These are phyloP conservation scores for Agastache rugosa DNA, from an alignment of 257 asterid genomes.

Conservation along the genomic window DNA sequence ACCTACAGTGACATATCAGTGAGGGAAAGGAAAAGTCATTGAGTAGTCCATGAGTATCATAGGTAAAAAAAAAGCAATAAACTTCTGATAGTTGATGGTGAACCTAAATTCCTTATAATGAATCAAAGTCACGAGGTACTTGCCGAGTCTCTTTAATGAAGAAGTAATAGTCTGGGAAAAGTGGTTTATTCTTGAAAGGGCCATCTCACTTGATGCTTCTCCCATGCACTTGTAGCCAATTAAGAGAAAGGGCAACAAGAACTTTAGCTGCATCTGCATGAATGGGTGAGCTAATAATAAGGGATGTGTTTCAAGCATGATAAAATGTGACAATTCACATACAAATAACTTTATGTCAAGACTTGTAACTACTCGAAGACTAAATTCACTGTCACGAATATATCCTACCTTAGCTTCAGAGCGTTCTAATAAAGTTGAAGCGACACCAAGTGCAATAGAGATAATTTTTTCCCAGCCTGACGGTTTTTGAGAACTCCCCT, in stretches of 20 bases:
- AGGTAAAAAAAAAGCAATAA: background rate
- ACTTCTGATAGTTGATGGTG: background rate
- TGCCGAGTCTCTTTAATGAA: constrained; percentile 59
- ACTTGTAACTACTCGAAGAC: constrained; percentile 2
- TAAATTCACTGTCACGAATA: constrained; percentile 23
- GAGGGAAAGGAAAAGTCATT: background rate
- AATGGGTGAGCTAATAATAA: constrained; percentile 24
- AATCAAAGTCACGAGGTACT: constrained; percentile 42
- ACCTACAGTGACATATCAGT: constrained; percentile 6
- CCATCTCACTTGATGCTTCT: constrained; percentile 68
- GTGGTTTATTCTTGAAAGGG: constrained; percentile 62
- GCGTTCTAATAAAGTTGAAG: constrained; percentile 65
- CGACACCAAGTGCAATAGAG: constrained; percentile 53
- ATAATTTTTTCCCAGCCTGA: constrained; percentile 58
- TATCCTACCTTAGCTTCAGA: constrained; percentile 62
- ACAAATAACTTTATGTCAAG: background rate
- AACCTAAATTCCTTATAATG: background rate
- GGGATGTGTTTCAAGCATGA: constrained; percentile 27
- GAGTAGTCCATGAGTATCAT: background rate
- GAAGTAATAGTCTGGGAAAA: constrained; percentile 68
- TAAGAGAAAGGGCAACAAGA: constrained; percentile 66
- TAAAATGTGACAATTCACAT: constrained; percentile 11
- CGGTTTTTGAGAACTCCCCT: constrained; percentile 51
- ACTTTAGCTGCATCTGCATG: constrained; percentile 80
- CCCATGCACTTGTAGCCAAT: constrained; percentile 86